Conservation (phyloP, 306 rosid genomes). For the Pyrus pyrifolia region DNA sequence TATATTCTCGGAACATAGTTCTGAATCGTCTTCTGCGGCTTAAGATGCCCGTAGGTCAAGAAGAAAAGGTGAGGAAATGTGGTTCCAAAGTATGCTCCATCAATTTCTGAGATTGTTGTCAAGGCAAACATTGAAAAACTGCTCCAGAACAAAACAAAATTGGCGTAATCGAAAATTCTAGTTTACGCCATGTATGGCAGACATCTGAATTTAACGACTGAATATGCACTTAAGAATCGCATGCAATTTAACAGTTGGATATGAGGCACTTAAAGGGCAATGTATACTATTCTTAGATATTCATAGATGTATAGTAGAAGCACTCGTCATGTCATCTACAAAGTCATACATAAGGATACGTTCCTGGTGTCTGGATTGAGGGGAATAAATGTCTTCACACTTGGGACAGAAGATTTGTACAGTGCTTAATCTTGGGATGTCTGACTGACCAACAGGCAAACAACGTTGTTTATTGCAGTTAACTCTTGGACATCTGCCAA, state of each 20-base stretch:
- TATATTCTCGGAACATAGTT: conserved; percentile 46
- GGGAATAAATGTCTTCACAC: conserved; percentile 62
- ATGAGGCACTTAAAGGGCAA: too few species aligned
- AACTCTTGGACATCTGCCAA: conserved; percentile 72
- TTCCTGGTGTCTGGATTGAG: conserved; percentile 77
- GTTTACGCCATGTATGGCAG: too few species aligned
- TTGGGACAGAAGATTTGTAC: conserved; percentile 76
- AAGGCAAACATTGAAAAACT: conserved; percentile 15
- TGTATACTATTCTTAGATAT: too few species aligned
- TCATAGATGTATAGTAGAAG: not conserved
- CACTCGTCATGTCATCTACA: not conserved
- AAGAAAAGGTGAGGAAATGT: conserved; percentile 58
- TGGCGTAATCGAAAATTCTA: not conserved
- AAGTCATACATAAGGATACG: conserved; percentile 44
- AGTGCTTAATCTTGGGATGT: conserved; percentile 57
- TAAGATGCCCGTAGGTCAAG: conserved; percentile 48
- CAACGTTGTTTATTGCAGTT: conserved; percentile 74
- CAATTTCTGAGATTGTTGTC: conserved; percentile 35
- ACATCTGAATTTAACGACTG: too few species aligned
- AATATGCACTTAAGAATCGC: too few species aligned
- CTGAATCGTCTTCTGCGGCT: conserved; percentile 43
- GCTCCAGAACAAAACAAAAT: not conserved
- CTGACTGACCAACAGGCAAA: conserved; percentile 71
- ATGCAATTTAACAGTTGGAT: not conserved
- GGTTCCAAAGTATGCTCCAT: conserved; percentile 69